Evolutionary conservation across 164 flowering plant species (phyloP), one percentile per base, ranked within the genome.

Genomic region (Buxus sempervirens): DNA sequence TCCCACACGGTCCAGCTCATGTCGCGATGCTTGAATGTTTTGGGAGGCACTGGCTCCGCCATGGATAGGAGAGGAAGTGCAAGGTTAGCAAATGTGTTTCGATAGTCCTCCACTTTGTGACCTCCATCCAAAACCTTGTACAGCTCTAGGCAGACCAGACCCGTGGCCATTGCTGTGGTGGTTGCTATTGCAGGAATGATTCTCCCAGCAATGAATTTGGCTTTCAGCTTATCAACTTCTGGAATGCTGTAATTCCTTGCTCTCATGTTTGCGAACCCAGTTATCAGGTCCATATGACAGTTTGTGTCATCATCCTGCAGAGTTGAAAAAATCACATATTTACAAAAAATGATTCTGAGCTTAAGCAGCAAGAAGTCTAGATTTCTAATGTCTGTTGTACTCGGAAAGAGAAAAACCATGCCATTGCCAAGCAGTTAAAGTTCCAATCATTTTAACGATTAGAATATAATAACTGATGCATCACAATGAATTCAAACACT

Each of bases 1-100:
- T 91, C 97, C 97, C 97, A 91, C 4, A 88, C 88, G 4, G 96
- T 91, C 97, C 97, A 91, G 63, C 82, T 83, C 92, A 83, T 80
- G 64, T 86, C 89, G 42, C 67, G 77, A 70, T 90, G 92, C 82
- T 88, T 90, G 61, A 88, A 81, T 51, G 87, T 90, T 77, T 90
- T 88, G 0, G 97, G 94, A 1, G 96, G 97, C 2, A 90, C 96
- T 12, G 97, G 97, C 80, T 88, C 93, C 0, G 96, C 93, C 76
- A 90, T 88, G 19, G 97, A 84, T 75, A 91, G 90, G 12, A 91
- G 70, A 16, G 97, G 97, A 49, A 91, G 83, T n/a, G 91, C 95
- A 27, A 91, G 77, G 80, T 91, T 91, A 6, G 90, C 97, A 78
- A 90, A 90, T 6, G 90, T 90, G 80, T 91, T 91, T 1, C 92